Conservation (phyloP, 2,329 filamentous ascomycete genomes). For the Fusarium mundagurra region DNA sequence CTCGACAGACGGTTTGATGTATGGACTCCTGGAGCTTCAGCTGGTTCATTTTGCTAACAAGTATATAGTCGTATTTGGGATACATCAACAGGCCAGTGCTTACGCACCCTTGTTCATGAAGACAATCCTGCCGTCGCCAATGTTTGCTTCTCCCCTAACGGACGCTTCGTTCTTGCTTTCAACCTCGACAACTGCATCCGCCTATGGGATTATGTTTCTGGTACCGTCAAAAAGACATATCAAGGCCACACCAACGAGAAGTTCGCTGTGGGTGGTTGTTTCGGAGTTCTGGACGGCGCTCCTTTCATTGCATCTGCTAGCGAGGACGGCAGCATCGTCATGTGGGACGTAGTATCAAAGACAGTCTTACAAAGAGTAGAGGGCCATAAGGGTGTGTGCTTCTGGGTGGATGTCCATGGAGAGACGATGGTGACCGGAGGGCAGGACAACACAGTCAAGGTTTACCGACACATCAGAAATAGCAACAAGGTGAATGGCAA, state of each 20-base stretch:
- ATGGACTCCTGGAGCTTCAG: conserved; percentile 46
- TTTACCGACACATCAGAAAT: conserved; percentile 54
- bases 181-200: conserved; percentile 90
- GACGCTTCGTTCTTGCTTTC: conserved; percentile 90
- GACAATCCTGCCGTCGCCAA: conserved; percentile 91
- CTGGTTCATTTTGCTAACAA: conserved; percentile 24
- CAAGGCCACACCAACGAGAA: conserved; percentile 88
- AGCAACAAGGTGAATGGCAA: conserved; percentile 32
- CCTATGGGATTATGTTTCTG: conserved; percentile 94
- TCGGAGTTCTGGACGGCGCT: conserved; percentile 66
- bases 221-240: conserved; percentile 94
- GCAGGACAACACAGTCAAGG: conserved; percentile 62
- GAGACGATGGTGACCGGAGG: conserved; percentile 67
- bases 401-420: conserved; percentile 71
- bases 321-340: conserved; percentile 84
- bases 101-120: conserved; percentile 94
- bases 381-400: conserved; percentile 66
- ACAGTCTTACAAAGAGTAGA: conserved; percentile 76
- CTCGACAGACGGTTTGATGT: conserved; percentile 89
- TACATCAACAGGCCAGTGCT: conserved; percentile 91
- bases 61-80: conserved; percentile 84
- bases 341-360: conserved; percentile 93
- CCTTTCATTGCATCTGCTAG: conserved; percentile 83
- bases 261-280: conserved; percentile 86
- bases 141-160: conserved; percentile 94